Evolutionary conservation across 805 yeast species (phyloP).

Genomic region (Myxozyma udenii): DNA sequence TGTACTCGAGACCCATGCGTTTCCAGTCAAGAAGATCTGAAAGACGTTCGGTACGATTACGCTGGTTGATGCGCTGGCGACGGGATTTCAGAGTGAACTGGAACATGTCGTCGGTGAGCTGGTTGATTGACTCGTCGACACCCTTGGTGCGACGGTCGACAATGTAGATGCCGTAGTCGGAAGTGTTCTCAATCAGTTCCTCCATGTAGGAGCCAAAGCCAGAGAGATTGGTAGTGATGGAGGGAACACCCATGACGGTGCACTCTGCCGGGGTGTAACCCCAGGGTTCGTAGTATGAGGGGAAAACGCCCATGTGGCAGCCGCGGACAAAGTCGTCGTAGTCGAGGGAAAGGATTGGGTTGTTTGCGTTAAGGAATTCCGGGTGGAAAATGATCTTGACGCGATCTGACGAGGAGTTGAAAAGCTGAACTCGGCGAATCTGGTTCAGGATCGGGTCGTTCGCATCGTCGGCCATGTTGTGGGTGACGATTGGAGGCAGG

Average conservation of each 20-base stretch:
- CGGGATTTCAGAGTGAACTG: conserved; percentile 84
- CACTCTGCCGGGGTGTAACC: conserved; percentile 99
- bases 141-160: conserved; percentile 91
- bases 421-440: conserved; percentile 84
- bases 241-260: conserved; percentile 99
- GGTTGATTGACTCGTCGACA: conserved; percentile 90
- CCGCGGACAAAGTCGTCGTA: conserved; percentile 98
- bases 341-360: conserved; percentile 88
- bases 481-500: conserved; percentile 94
- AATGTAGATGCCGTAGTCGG: conserved; percentile 94
- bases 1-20: conserved; percentile 95
- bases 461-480: conserved; percentile 91
- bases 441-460: conserved; percentile 88
- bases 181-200: conserved; percentile 87
- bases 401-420: conserved; percentile 83
- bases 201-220: conserved; percentile 99
- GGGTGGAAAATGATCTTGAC: conserved; percentile 97
- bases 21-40: conserved; percentile 95
- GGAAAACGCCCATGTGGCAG: conserved; percentile 96
- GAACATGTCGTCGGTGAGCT: conserved; percentile 83
- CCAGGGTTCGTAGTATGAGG: conserved; percentile 98
- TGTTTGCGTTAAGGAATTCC: conserved; percentile 89
- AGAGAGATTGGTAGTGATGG: conserved; percentile 90
- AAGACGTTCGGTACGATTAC: conserved; percentile 93
- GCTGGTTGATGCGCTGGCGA: conserved; percentile 95